Percentiles rank a stretch among this genome's conserved stretches.
Conservation (phyloP, 164 flowering plant genomes). For the Paratinospora sagittata region DNA sequence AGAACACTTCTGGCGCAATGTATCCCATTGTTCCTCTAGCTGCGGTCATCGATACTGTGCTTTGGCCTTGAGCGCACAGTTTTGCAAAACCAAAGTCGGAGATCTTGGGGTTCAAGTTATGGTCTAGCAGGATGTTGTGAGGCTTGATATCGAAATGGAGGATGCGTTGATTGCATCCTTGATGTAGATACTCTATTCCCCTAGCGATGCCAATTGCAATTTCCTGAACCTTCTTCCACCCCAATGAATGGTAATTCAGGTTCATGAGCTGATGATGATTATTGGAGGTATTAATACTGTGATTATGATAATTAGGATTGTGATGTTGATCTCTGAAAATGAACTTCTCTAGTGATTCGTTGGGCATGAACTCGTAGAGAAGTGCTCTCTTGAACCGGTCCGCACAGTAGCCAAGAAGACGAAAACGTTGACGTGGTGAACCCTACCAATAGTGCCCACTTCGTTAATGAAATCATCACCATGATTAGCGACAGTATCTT, state of each 20-base stretch:
- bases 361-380: slow-evolving; percentile 6
- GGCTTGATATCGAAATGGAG: slow-evolving; percentile 6
- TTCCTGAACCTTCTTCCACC: slow-evolving; percentile 5
- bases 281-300: too few species aligned
- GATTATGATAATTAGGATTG: too few species aligned
- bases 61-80: background rate
- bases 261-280: background rate
- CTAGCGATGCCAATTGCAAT: slow-evolving; percentile 15
- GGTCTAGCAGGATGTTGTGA: slow-evolving; percentile 6
- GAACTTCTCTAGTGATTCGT: slow-evolving; percentile 10
- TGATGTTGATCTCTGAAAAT: background rate
- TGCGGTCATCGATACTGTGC: background rate
- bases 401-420: slow-evolving; percentile 11
- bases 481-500: background rate
- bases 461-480: slow-evolving; percentile 12
- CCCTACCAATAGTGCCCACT: slow-evolving; percentile 8
- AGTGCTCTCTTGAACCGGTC: slow-evolving; percentile 1
- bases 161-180: slow-evolving; percentile 6
- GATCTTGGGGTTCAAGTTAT: slow-evolving; percentile 3
- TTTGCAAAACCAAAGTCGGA: slow-evolving; percentile 5
- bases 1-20: slow-evolving; percentile 5
- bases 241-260: background rate
- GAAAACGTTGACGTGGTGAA: slow-evolving; percentile 12
- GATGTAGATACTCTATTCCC: slow-evolving; percentile 9
- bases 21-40: slow-evolving; percentile 3